Percentiles rank a stretch among this genome's conserved stretches.
Evolutionary conservation across 1,139 yeast genomes (phyloP).

Genomic region (Lodderomyces jiufengensis): DNA sequence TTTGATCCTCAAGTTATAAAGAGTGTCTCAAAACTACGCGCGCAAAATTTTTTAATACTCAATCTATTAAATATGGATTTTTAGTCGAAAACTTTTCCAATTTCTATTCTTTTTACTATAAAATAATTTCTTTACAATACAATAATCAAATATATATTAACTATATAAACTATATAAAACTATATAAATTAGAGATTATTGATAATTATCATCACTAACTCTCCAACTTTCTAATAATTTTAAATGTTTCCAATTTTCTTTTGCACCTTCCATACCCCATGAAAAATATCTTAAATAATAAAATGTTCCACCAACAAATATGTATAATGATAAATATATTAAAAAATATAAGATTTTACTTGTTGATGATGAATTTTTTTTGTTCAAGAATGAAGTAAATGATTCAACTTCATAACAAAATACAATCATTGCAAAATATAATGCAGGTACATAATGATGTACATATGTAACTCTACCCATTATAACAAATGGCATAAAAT

Average conservation of each 20-base stretch:
- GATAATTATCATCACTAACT: slow-evolving; percentile 33
- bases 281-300: slow-evolving; percentile 72
- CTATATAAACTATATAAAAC: too few relatives aligned
- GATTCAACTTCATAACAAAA: slow-evolving; percentile 73
- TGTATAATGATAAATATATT: slow-evolving; percentile 26
- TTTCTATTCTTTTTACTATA: too few relatives aligned
- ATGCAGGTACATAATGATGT: slow-evolving; percentile 95
- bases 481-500: slow-evolving; percentile 81
- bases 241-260: slow-evolving; percentile 62
- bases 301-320: slow-evolving; percentile 44
- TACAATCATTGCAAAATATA: slow-evolving; percentile 88
- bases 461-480: slow-evolving; percentile 98
- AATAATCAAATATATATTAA: too few relatives aligned
- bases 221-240: slow-evolving; percentile 78
- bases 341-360: slow-evolving; percentile 28
- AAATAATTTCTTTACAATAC: too few relatives aligned
- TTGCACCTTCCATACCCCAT: slow-evolving; percentile 88
- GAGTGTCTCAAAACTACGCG: too few relatives aligned
- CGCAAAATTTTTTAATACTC: too few relatives aligned
- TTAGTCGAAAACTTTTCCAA: too few relatives aligned
- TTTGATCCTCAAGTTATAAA: too few relatives aligned
- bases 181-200: too few relatives aligned
- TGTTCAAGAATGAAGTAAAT: slow-evolving; percentile 44
- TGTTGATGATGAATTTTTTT: slow-evolving; percentile 22
- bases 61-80: too few relatives aligned